These are phyloP conservation scores for Jacaranda copaia DNA, from an alignment of 257 asterid species.

Conservation along the genomic window DNA sequence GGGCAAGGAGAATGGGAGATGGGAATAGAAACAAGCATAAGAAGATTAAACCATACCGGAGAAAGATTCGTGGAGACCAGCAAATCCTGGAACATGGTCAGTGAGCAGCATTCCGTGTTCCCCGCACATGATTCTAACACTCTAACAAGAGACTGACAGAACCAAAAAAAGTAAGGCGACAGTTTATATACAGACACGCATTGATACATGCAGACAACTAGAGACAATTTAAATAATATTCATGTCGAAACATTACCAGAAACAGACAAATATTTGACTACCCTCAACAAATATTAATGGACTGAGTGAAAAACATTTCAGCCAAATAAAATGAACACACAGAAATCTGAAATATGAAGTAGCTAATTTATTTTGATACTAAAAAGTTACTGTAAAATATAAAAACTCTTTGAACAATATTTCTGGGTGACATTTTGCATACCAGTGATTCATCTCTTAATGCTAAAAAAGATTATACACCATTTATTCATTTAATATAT, in stretches of 20 bases:
- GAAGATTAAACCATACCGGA: slow-evolving; percentile 71
- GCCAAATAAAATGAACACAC: neutral
- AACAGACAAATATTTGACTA: slow-evolving; percentile 5
- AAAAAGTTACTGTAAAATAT: neutral
- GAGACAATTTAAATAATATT: neutral
- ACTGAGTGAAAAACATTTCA: slow-evolving; percentile 19
- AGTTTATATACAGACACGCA: slow-evolving; percentile 20
- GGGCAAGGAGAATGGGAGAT: slow-evolving; percentile 4
- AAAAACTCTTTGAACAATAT: neutral
- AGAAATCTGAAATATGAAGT: neutral
- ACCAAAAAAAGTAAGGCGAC: slow-evolving; percentile 50
- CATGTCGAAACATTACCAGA: neutral
- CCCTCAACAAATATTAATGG: slow-evolving; percentile 18
- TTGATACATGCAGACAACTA: slow-evolving; percentile 18
- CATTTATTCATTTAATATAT: neutral
- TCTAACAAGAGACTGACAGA: slow-evolving; percentile 82
- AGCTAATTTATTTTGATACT: neutral
- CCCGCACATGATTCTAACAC: slow-evolving; percentile 81
- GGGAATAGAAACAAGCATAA: slow-evolving; percentile 32
- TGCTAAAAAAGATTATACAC: neutral
- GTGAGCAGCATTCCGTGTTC: slow-evolving; percentile 67
- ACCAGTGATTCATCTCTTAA: neutral
- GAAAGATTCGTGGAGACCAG: slow-evolving; percentile 90
- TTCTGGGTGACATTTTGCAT: neutral
- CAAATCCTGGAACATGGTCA: slow-evolving; percentile 94